Conservation (phyloP, 2,329 filamentous ascomycete species). For the Rhynchosporium agropyri region DNA sequence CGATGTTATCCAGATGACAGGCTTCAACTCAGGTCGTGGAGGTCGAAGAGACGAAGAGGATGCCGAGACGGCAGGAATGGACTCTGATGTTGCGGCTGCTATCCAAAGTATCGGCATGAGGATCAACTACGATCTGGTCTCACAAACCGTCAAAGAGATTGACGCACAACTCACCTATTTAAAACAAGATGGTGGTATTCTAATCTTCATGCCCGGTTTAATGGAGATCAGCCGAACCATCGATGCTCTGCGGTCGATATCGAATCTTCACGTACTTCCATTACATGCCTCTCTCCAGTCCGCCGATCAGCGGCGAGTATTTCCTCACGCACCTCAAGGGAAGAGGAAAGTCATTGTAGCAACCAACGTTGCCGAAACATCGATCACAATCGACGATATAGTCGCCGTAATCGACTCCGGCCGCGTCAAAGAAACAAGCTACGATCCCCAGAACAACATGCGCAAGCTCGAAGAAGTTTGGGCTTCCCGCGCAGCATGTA, state of each 20-base stretch:
- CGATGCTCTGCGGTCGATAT: slow-evolving; percentile 64
- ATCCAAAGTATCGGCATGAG: slow-evolving; percentile 76
- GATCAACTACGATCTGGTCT: slow-evolving; percentile 89
- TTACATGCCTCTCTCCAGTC: slow-evolving; percentile 92
- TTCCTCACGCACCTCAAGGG: slow-evolving; percentile 72
- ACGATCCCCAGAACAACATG: slow-evolving; percentile 90
- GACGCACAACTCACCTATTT: slow-evolving; percentile 70
- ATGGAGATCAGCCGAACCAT: slow-evolving; percentile 87
- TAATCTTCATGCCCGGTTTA: slow-evolving; percentile 94
- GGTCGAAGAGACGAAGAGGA: slow-evolving; percentile 46
- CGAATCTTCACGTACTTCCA: slow-evolving; percentile 76
- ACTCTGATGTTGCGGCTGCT: slow-evolving; percentile 65
- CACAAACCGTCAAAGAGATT: slow-evolving; percentile 78
- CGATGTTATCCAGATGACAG: slow-evolving; percentile 79
- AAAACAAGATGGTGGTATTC: slow-evolving; percentile 76
- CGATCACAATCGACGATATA: slow-evolving; percentile 97
- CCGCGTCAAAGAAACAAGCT: slow-evolving; percentile 94
- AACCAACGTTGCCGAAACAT: slow-evolving; percentile 97
- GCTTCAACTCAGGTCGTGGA: slow-evolving; percentile 57
- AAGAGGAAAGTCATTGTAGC: slow-evolving; percentile 92
- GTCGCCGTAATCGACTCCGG: slow-evolving; percentile 95
- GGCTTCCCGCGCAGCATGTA: slow-evolving; percentile 91
- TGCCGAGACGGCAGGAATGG: slow-evolving; percentile 50
- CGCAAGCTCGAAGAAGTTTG: slow-evolving; percentile 92
- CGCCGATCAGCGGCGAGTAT: slow-evolving; percentile 84